phyloP scores from a whole-genome alignment of 345 rosid species.

The Acer negundo region DNA sequence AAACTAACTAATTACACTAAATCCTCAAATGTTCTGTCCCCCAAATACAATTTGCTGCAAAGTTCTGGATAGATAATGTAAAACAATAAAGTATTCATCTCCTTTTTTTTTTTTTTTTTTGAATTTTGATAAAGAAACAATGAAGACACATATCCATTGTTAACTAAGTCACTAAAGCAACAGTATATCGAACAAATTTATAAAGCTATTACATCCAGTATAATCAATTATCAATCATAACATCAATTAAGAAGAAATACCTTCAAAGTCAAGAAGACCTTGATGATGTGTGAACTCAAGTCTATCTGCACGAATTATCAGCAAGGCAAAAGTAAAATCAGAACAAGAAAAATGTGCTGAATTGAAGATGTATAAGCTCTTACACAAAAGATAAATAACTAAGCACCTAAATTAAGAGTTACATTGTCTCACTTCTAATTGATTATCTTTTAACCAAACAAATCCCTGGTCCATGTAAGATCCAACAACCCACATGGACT shows the following conservation, averaged over 20 bases:
- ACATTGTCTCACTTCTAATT: no score
- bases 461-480: no score
- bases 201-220: not conserved
- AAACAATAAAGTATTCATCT: no score
- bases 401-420: not conserved
- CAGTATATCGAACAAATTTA: not conserved
- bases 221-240: not conserved
- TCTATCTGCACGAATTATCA: slow-evolving; percentile 73
- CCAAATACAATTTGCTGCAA: not conserved
- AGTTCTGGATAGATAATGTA: not conserved
- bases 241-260: slow-evolving; percentile 33
- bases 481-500: no score
- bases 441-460: no score
- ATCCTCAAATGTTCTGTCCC: not conserved
- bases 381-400: not conserved
- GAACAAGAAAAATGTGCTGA: not conserved
- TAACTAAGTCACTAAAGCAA: not conserved
- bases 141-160: not conserved
- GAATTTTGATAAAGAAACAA: not conserved
- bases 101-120: not conserved
- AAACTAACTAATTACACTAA: not conserved
- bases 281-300: slow-evolving; percentile 81
- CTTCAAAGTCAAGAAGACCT: slow-evolving; percentile 85
- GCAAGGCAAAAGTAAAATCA: slow-evolving; percentile 16
- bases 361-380: not conserved